phyloP scores from a whole-genome alignment of 139 green algal species.

The Auxenochlorella pyrenoidosa region DNA sequence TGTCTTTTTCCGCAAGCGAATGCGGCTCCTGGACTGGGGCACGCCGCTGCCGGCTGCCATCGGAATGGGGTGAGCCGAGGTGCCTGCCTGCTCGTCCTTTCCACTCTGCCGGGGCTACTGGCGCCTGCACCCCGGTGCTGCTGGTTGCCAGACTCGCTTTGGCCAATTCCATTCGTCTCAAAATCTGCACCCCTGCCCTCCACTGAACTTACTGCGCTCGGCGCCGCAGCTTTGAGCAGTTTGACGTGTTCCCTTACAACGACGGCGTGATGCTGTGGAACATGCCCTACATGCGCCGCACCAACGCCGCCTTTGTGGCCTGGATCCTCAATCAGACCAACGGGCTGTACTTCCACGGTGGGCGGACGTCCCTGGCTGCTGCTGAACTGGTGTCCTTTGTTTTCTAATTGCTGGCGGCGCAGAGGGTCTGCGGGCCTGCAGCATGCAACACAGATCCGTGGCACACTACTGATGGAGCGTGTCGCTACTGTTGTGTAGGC shows the following conservation, averaged over 20 bases:
- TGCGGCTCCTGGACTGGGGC: constrained; percentile 30
- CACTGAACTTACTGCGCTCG: neutral
- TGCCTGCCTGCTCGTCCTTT: too few species aligned
- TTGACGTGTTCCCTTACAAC: constrained; percentile 21
- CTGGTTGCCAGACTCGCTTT: too few species aligned
- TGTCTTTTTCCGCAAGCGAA: constrained; percentile 20
- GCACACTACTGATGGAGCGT: too few species aligned
- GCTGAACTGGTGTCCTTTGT: neutral
- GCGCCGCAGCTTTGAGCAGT: constrained; percentile 7
- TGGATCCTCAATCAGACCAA: neutral
- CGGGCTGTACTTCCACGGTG: neutral
- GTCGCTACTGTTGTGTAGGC: too few species aligned
- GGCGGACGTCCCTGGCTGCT: too few species aligned
- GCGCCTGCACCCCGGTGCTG: too few species aligned
- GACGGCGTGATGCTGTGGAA: constrained; percentile 30
- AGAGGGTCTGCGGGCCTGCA: too few species aligned
- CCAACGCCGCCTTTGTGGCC: neutral
- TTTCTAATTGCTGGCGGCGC: too few species aligned
- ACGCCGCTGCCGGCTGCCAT: constrained; percentile 5
- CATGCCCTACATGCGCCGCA: constrained; percentile 25
- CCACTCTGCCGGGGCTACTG: too few species aligned
- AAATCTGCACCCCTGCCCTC: neutral
- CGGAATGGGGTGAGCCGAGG: constrained; percentile 18
- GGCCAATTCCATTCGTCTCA: too few species aligned
- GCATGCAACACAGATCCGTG: too few species aligned